Base-by-base conservation (phyloP, 768 basidiomycete species). In the Suillus alpinus region DNA sequence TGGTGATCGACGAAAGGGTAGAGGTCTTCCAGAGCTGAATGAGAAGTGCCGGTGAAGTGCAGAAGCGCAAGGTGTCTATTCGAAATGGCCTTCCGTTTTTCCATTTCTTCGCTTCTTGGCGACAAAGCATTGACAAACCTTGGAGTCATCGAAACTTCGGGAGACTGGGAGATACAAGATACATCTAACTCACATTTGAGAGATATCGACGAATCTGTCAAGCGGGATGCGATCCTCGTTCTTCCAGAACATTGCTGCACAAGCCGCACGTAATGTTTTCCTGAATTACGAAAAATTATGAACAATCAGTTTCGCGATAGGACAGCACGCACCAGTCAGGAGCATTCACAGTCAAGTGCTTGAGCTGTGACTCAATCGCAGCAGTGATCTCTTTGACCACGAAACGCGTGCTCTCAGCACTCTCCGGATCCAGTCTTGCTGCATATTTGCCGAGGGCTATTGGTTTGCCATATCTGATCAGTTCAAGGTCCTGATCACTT, bases 251-350 rank as follows among this genome's bases (percentile, higher is more conserved):
- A 82, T 70, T 2, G 86, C 84, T 73, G 83, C 83, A 58, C 79
- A 78, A 0, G 83, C 83, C 12, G 84, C 83, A 65, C 83, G 81
- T 2, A 86, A 68, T 0, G 85, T 83, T 58, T 89, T 86, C 87
- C 87, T 87, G 9, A 20, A 26, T 31, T 6, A 13, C 57, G 31
- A 4, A 66, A 46, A 20, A 57, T 31, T 56, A 51, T 66, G 36
- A 44, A 43, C 12, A 14, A n/a, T 34, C 29, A 63, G 16, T 57
- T 68, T 50, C 56, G 43, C 61, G 56, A 36, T 23, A 44, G 7
- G 14, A 53, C 18, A 32, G 9, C 9, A 73, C 79, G 52, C 76
- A 87, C 88, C 89, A 89, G 66, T 90, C 86, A 4, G 79, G 80
- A 0, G 86, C 85, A 65, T 90, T 89, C 43, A 89, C 80, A 0